Evolutionary conservation across 805 yeast genomes (phyloP).

Genomic region (Jamesozyma piceae): DNA sequence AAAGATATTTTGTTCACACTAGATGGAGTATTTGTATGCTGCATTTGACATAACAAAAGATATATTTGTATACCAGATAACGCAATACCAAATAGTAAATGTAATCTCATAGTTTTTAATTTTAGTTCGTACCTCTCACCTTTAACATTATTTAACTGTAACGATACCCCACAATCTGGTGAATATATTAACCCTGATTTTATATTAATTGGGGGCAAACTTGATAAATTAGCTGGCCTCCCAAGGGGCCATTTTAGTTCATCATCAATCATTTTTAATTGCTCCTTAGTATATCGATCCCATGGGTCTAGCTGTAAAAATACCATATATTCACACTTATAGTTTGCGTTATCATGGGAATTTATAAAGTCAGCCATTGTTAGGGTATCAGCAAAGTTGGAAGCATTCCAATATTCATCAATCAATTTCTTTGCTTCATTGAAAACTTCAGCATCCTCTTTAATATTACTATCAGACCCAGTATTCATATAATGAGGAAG

Average conservation of each 20-base stretch:
- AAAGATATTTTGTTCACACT: slow-evolving; percentile 65
- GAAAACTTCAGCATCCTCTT: slow-evolving; percentile 35
- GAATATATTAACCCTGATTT: slow-evolving; percentile 60
- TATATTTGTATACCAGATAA: slow-evolving; percentile 45
- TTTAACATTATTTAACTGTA: slow-evolving; percentile 31
- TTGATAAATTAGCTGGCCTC: slow-evolving; percentile 47
- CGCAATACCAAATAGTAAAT: slow-evolving; percentile 37
- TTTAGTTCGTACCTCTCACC: slow-evolving; percentile 53
- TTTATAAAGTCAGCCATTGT: slow-evolving; percentile 37
- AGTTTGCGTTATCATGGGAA: slow-evolving; percentile 26
- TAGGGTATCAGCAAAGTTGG: slow-evolving; percentile 34
- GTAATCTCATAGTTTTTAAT: slow-evolving; percentile 31
- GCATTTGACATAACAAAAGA: slow-evolving; percentile 60
- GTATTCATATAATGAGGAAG: slow-evolving; percentile 42
- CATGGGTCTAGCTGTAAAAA: slow-evolving; percentile 66
- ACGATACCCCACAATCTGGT: slow-evolving; percentile 74
- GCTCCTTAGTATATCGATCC: slow-evolving; percentile 36
- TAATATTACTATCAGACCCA: slow-evolving; percentile 34
- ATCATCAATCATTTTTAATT: slow-evolving; percentile 55
- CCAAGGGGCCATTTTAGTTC: slow-evolving; percentile 73
- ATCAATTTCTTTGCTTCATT: slow-evolving; percentile 39
- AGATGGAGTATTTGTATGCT: slow-evolving; percentile 67
- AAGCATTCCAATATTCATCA: slow-evolving; percentile 36
- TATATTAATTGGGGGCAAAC: slow-evolving; percentile 48
- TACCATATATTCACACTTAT: slow-evolving; percentile 60